A percentile compares a stretch with the other conserved stretches of the same genome.
Evolutionary conservation across 768 basidiomycete species (phyloP).

Genomic region (Amanita molliuscula): DNA sequence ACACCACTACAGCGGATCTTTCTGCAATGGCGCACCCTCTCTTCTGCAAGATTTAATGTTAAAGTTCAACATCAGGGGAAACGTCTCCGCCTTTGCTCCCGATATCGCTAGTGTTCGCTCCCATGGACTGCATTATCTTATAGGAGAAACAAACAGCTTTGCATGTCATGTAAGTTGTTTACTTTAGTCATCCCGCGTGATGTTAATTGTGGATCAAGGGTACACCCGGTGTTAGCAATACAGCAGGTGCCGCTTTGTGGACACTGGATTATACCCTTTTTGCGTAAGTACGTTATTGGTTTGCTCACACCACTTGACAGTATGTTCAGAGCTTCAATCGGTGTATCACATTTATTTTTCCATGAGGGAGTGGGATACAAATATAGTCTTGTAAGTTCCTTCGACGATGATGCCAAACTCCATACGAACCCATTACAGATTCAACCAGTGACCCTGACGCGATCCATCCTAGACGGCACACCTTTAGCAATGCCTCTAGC

Average conservation of each 20-base stretch:
- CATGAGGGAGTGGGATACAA: conserved; percentile 65
- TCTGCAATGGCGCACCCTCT: conserved; percentile 43
- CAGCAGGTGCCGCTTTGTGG: conserved; percentile 65
- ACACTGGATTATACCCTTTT: conserved; percentile 54
- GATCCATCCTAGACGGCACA: conserved; percentile 47
- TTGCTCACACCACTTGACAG: background rate
- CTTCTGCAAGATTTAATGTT: conserved; percentile 58
- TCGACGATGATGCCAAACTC: background rate
- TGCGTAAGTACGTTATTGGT: conserved; percentile 21
- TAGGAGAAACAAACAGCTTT: conserved; percentile 55
- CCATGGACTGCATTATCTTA: conserved; percentile 41
- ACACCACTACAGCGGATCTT: conserved; percentile 50
- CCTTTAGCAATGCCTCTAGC: conserved; percentile 35
- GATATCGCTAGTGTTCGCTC: conserved; percentile 43
- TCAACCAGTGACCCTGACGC: conserved; percentile 49
- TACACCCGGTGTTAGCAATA: conserved; percentile 51
- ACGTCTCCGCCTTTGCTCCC: conserved; percentile 37
- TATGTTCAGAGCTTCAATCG: conserved; percentile 30
- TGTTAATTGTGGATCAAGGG: conserved; percentile 17
- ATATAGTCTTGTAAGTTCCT: conserved; percentile 43
- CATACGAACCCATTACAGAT: conserved; percentile 28
- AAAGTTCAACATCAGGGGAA: conserved; percentile 45
- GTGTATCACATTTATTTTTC: conserved; percentile 46
- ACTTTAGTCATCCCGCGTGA: background rate
- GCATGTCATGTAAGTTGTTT: conserved; percentile 26